These are phyloP conservation scores for Hyaloscypha bicolor DNA, from an alignment of 495 filamentous ascomycete genomes.

Conservation along the genomic window DNA sequence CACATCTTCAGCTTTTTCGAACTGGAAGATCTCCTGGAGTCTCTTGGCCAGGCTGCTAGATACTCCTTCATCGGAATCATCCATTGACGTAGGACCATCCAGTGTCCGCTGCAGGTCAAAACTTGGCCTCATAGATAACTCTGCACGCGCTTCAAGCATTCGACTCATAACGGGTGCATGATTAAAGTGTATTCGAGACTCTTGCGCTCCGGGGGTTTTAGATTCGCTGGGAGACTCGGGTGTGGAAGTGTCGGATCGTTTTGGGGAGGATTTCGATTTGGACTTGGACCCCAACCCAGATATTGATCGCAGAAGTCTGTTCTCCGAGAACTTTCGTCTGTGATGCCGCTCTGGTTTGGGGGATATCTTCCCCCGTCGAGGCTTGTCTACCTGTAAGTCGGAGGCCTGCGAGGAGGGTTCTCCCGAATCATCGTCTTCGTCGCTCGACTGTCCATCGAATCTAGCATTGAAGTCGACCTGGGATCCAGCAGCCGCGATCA, in stretches of 20 bases:
- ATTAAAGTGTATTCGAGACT: conserved; percentile 27
- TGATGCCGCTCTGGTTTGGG: conserved; percentile 37
- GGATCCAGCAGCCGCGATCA: conserved; percentile 90
- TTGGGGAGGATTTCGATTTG: conserved; percentile 34
- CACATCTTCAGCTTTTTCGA: conserved; percentile 81
- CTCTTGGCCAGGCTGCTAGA: conserved; percentile 62
- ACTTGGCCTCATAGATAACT: conserved; percentile 57
- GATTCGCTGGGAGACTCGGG: conserved; percentile 21
- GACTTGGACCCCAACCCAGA: conserved; percentile 48
- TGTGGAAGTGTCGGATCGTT: conserved; percentile 22
- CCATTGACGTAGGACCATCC: conserved; percentile 33
- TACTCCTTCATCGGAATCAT: conserved; percentile 39
- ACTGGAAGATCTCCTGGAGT: conserved; percentile 87
- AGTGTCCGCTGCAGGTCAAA: conserved; percentile 50
- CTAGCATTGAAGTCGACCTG: conserved; percentile 76
- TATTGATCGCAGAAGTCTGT: conserved; percentile 60
- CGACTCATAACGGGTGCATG: conserved; percentile 75
- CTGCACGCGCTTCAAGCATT: conserved; percentile 80
- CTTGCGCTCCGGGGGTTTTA: conserved; percentile 12
- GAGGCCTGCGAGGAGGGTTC: conserved; percentile 25
- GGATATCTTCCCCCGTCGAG: conserved; percentile 18
- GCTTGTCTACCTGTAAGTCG: conserved; percentile 30
- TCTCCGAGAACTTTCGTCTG: conserved; percentile 61
- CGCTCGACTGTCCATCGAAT: conserved; percentile 80
- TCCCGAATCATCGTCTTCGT: conserved; percentile 65